These are phyloP conservation scores for Picochlorum sp. DNA, from an alignment of 139 green algal genomes.

Conservation along the genomic window DNA sequence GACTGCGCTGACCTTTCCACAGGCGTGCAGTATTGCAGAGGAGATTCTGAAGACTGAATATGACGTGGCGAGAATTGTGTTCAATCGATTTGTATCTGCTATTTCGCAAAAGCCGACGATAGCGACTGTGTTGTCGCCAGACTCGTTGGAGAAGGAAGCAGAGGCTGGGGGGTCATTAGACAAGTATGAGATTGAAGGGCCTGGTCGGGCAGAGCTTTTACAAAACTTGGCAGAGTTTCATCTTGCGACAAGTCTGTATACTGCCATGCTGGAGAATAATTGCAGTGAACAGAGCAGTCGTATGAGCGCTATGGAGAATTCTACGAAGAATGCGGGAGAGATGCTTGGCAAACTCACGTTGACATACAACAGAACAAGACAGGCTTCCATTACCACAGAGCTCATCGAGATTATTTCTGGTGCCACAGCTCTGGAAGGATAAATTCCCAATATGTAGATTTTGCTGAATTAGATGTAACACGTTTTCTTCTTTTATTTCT, in stretches of 20 bases:
- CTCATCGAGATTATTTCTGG: conserved; percentile 98
- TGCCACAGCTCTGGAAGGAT: conserved; percentile 63
- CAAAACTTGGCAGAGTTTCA: conserved; percentile 93
- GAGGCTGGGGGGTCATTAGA: conserved; percentile 74
- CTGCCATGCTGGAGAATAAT: conserved; percentile 93
- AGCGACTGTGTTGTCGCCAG: conserved; percentile 78
- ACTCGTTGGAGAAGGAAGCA: conserved; percentile 70
- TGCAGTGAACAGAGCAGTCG: conserved; percentile 87
- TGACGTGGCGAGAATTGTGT: conserved; percentile 74
- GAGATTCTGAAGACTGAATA: conserved; percentile 82
- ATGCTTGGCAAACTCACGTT: conserved; percentile 94
- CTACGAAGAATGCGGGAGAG: conserved; percentile 90
- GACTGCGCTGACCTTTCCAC: conserved; percentile 58
- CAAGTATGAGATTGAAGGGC: conserved; percentile 89
- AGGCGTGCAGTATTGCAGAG: conserved; percentile 71
- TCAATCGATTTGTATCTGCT: conserved; percentile 88
- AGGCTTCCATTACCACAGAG: conserved; percentile 92
- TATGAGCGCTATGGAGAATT: conserved; percentile 98
- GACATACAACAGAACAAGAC: conserved; percentile 81
- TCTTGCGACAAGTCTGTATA: conserved; percentile 88
- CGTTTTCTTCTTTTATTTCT: conserved; percentile 4
- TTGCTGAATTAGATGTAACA: not conserved
- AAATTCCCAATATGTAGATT: not conserved
- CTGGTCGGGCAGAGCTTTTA: conserved; percentile 76
- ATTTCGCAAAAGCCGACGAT: conserved; percentile 93